Evolutionary conservation across 2,329 filamentous ascomycete species (phyloP), one percentile per base, ranked within the genome.

Genomic region (Beauveria varroae): DNA sequence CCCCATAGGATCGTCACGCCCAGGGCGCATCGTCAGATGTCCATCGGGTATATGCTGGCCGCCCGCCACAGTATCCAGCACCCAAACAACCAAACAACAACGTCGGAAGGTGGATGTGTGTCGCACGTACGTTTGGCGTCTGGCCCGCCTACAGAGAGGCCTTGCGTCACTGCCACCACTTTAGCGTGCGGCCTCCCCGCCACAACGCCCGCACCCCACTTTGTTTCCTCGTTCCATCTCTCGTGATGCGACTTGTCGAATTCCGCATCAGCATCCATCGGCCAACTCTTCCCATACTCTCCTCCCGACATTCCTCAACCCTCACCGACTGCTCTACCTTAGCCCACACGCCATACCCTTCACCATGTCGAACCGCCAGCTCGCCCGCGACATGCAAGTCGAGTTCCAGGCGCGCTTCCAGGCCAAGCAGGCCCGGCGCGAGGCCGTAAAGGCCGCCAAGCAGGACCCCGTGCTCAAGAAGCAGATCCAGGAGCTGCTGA

Each of bases 321-420:
- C 18, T 20, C 56, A 9, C 8, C 46, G 37, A 4, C 16, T 24
- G 3, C 54, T 34, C 43, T n/a, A 24, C 54, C 3, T 12, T 12
- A 22, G 20, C 16, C n/a, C 6, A n/a, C 18, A 53, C 26, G 16
- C 9, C 18, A 10, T 10, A 26, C 26, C 4, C 37, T 20, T 63
- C 72, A 76, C 63, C 62, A 86, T 86, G 83, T 81, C 81, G 63
- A 84, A 83, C 72, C 79, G 82, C 71, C 82, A 85, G 70, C 75
- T 79, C 62, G 78, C 81, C 65, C 79, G 82, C 72, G 83, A 85
- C 72, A 85, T 82, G 80, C 81, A 86, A 69, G 79, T 82, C 73
- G 83, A 86, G 73, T 85, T 86, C 71, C 82, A 86, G 70, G 83
- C 83, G 63, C 81, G 83, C 71, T 85, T 86, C 74, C 81, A 85